phyloP scores from a whole-genome alignment of 1,139 yeast genomes.

The Saccharomyces uvarum region DNA sequence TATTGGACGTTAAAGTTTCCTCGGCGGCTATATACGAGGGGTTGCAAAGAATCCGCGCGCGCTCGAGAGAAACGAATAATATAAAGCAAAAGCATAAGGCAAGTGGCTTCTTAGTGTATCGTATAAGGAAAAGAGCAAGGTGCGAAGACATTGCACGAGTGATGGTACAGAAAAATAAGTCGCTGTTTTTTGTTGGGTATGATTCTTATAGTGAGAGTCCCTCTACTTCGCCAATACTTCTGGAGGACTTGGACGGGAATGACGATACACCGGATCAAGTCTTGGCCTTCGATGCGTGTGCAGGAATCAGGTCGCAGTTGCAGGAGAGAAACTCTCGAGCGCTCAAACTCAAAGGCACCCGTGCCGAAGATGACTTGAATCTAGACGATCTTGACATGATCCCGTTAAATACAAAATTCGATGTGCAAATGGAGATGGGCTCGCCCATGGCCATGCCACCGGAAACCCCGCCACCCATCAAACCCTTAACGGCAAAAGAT shows the following conservation, averaged over 20 bases:
- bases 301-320: not conserved
- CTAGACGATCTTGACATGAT: conserved; percentile 13
- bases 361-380: not conserved
- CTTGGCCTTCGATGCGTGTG: not conserved
- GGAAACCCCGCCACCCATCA: not conserved
- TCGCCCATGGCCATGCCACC: conserved; percentile 6
- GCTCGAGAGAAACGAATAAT: not conserved
- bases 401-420: conserved; percentile 8
- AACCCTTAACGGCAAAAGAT: not conserved
- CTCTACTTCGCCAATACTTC: not conserved
- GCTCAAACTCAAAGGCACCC: not conserved
- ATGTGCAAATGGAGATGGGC: conserved; percentile 10
- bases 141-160: not conserved
- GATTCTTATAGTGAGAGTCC: not conserved
- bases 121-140: not conserved
- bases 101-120: not conserved
- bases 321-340: not conserved
- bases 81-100: not conserved
- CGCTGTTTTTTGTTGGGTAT: not conserved
- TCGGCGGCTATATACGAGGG: not conserved
- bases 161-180: not conserved
- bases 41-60: not conserved
- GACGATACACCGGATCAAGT: not conserved
- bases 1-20: not conserved
- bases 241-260: not conserved